Base-by-base conservation (phyloP, 2,329 filamentous ascomycete species). In the Trichoderma brevicompactum region DNA sequence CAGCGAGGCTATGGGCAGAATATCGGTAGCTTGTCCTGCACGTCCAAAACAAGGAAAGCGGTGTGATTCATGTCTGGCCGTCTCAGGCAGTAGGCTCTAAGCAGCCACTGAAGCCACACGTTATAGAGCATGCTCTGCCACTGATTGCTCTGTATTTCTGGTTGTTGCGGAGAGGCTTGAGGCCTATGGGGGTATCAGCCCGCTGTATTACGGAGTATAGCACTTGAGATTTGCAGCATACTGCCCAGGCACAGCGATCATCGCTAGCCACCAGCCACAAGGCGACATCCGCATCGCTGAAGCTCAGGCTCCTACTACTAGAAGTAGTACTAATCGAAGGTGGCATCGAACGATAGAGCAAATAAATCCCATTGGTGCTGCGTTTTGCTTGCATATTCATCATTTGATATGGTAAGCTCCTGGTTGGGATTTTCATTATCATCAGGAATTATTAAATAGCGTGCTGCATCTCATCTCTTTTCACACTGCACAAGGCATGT, bases 1-100 rank as follows among this genome's bases (percentile, higher is more conserved):
- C 56, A 44, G 41, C 59, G 46, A 66, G 59, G 65, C 65, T 63
- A 48, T 38, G 46, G 65, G 65, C 65, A 66, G 53, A 66, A 66
- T 66, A 8, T 50, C 38, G 17, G 32, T 32, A 58, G 44, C 50
- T 46, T 44, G 58, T 10, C 48, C 19, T 12, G 52, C 9, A 13
- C 34, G 58, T 55, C 53, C 53, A 32, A 32, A 63, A 63, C 5
- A 7, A 38, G 65, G 28, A 63, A 66, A 40, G 65, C 65, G 65
- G 65, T 66, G 65, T 62, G 40, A 41, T 3, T 28, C 23, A 28
- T 28, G 23, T 28, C 23, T 28, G 5, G 28, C 43, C 40, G 7
- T 49, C 7, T 15, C 17, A 13, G 4, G 40, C 40, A 43, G 10
- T 19, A 7, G 9, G 32, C 10, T 9, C 32, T 28, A 28, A 15